phyloP scores from a whole-genome alignment of 345 rosid species.

The Microthlaspi erraticum region DNA sequence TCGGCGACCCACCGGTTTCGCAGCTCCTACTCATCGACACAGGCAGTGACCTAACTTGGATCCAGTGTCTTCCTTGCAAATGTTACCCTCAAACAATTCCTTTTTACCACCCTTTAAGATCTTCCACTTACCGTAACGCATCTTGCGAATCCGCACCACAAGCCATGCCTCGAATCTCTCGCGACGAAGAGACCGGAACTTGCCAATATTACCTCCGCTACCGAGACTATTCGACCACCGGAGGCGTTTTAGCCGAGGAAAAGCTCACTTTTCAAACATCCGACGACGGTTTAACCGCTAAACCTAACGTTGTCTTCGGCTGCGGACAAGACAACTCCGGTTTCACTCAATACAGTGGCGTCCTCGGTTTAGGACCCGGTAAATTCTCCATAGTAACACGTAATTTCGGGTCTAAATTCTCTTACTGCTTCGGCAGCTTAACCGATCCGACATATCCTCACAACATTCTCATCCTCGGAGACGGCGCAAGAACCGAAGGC shows the following conservation, averaged over 20 bases:
- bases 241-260: conserved; percentile 38
- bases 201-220: conserved; percentile 33
- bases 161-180: conserved; percentile 32
- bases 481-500: conserved; percentile 33
- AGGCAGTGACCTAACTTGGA: conserved; percentile 46
- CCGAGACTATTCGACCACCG: conserved; percentile 32
- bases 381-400: conserved; percentile 41
- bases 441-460: conserved; percentile 21
- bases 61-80: conserved; percentile 45
- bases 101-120: conserved; percentile 37
- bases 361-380: conserved; percentile 46
- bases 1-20: conserved; percentile 37
- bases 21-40: conserved; percentile 42
- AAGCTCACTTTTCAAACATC: conserved; percentile 43
- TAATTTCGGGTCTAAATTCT: conserved; percentile 37
- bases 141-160: conserved; percentile 36
- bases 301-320: conserved; percentile 18
- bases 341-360: conserved; percentile 35
- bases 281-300: conserved; percentile 35
- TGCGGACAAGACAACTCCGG: conserved; percentile 44
- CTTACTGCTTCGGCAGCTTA: conserved; percentile 41
- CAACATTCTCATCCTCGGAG: conserved; percentile 40
- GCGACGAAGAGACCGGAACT: conserved; percentile 24
- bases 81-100: conserved; percentile 37
- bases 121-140: conserved; percentile 42